Conservation (phyloP, 2,329 filamentous ascomycete genomes). For the Aspergillus tamarii region DNA sequence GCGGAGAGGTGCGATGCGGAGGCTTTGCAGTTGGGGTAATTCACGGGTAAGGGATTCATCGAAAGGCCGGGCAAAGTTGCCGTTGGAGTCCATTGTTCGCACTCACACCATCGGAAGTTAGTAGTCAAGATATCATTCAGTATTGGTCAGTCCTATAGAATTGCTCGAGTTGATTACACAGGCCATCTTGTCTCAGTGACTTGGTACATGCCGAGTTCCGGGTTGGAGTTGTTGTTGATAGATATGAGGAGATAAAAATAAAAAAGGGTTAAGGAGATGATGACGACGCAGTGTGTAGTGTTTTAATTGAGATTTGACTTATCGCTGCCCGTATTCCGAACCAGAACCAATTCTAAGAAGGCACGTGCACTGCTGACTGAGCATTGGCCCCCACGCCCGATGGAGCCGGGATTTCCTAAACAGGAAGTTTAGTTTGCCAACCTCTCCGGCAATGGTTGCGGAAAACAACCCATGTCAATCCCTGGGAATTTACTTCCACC, state of each 20-base stretch:
- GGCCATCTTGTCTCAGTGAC: not conserved
- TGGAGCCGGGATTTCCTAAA: not conserved
- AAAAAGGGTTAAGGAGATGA: not conserved
- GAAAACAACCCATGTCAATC: not conserved
- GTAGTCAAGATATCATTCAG: conserved; percentile 14
- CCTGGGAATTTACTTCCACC: not conserved
- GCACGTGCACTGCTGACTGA: not conserved
- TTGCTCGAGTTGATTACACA: not conserved
- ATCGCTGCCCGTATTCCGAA: not conserved
- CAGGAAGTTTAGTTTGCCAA: not conserved
- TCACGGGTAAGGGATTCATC: conserved; percentile 49
- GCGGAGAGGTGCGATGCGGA: conserved; percentile 53
- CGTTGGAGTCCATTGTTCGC: conserved; percentile 36
- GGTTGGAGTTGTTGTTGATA: not conserved
- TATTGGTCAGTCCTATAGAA: conserved; percentile 3
- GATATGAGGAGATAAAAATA: not conserved
- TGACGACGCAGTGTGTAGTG: not conserved
- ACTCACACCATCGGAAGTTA: conserved; percentile 16
- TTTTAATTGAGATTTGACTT: not conserved
- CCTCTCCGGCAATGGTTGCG: not conserved
- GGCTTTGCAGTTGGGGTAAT: conserved; percentile 44
- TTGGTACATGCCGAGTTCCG: not conserved
- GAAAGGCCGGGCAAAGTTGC: conserved; percentile 35
- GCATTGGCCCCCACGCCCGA: not conserved
- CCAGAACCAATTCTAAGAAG: not conserved